Evolutionary conservation across 768 basidiomycete species (phyloP).

Genomic region (Phaffia australis): DNA sequence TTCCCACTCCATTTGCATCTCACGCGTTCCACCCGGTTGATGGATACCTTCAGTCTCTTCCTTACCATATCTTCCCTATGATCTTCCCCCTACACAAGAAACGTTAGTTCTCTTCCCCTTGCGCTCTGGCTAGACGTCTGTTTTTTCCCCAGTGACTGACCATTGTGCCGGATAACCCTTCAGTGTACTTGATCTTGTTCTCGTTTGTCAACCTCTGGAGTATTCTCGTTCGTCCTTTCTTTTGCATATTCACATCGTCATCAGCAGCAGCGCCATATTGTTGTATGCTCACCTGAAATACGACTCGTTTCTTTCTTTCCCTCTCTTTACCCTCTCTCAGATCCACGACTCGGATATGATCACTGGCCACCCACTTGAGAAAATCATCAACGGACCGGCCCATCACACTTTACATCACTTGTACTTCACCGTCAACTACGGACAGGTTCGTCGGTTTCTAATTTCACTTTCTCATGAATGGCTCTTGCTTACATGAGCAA

Average conservation of each 20-base stretch:
- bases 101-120: neutral
- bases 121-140: too few species aligned
- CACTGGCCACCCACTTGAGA: constrained; percentile 76
- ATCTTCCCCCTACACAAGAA: constrained; percentile 78
- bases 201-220: constrained; percentile 88
- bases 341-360: constrained; percentile 99
- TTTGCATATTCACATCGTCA: neutral
- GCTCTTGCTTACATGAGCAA: neutral
- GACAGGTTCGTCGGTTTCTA: constrained; percentile 45
- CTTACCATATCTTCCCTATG: constrained; percentile 86
- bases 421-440: constrained; percentile 94
- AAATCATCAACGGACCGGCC: constrained; percentile 85
- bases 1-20: constrained; percentile 93
- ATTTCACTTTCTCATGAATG: neutral
- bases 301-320: neutral
- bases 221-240: constrained; percentile 56
- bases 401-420: constrained; percentile 96
- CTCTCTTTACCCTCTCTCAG: constrained; percentile 40
- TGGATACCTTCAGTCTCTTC: constrained; percentile 84
- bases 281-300: too few species aligned
- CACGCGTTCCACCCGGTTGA: constrained; percentile 96
- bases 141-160: too few species aligned
- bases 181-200: constrained; percentile 70
- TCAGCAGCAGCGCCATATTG: neutral
- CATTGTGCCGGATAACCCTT: neutral